Evolutionary conservation across 441 rosid genomes (phyloP).

Genomic region (Monsonia emarginata): DNA sequence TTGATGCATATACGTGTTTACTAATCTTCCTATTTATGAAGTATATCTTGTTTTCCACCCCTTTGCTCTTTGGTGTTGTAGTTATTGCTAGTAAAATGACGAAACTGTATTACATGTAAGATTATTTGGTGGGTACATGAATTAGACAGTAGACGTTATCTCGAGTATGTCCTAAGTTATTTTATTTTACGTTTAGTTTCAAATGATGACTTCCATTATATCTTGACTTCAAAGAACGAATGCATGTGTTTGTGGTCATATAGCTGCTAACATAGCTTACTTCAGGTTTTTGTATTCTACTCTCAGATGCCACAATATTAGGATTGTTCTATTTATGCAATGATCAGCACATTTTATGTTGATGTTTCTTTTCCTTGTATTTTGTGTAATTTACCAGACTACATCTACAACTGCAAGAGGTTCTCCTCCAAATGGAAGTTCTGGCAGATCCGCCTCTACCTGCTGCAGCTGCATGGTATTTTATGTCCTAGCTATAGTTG

Average conservation of each 20-base stretch:
- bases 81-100: too few relatives aligned
- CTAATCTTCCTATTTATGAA: too few relatives aligned
- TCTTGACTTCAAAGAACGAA: neutral
- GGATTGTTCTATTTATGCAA: neutral
- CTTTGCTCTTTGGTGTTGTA: too few relatives aligned
- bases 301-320: neutral
- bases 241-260: neutral
- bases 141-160: neutral
- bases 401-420: conserved; percentile 32
- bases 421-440: conserved; percentile 72
- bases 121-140: neutral
- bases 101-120: neutral
- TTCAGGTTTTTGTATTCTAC: neutral
- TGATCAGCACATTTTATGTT: neutral
- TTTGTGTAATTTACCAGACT: conserved; percentile 31
- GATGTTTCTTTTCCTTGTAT: neutral
- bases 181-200: neutral
- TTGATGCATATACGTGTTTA: neutral
- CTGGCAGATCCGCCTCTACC: conserved; percentile 61
- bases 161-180: neutral
- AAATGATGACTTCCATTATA: neutral
- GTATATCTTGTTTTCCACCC: too few relatives aligned
- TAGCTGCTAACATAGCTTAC: too few relatives aligned
- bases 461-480: conserved; percentile 84
- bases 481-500: conserved; percentile 3